Conservation (phyloP, 208 protist genomes). For the Leishmania amazonensis region DNA sequence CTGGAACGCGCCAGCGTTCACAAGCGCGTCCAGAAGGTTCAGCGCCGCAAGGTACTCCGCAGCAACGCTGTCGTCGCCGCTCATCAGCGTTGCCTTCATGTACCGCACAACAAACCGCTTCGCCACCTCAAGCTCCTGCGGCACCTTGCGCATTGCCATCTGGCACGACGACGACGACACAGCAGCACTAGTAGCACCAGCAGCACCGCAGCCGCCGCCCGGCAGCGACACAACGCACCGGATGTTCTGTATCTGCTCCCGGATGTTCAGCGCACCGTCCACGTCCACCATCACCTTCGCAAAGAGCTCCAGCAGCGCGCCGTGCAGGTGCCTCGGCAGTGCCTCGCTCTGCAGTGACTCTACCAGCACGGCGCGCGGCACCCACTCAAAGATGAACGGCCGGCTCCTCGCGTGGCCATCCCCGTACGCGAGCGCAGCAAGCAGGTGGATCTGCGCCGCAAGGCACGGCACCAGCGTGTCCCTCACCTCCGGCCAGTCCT, state of each 20-base stretch:
- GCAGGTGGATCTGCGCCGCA: constrained; percentile 33
- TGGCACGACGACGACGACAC: neutral
- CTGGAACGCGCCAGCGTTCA: constrained; percentile 43
- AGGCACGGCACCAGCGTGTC: constrained; percentile 43
- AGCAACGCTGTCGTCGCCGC: constrained; percentile 30
- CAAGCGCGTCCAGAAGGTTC: constrained; percentile 37
- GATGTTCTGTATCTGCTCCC: constrained; percentile 37
- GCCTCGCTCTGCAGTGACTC: constrained; percentile 22
- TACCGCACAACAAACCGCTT: constrained; percentile 34
- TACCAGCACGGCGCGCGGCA: constrained; percentile 35
- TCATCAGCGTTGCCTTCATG: constrained; percentile 26
- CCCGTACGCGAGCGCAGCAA: constrained; percentile 37
- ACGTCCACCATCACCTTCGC: constrained; percentile 34
- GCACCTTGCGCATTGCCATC: constrained; percentile 19
- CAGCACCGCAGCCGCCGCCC: neutral
- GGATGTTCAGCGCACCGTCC: constrained; percentile 22
- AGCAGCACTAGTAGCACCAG: neutral
- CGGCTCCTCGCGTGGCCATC: constrained; percentile 15
- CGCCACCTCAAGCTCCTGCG: constrained; percentile 22
- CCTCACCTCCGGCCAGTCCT: constrained; percentile 39
- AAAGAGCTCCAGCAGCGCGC: constrained; percentile 43
- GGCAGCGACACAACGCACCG: constrained; percentile 28
- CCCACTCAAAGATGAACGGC: constrained; percentile 34
- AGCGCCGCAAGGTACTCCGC: constrained; percentile 34
- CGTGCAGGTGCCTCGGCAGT: constrained; percentile 37